Evolutionary conservation across 306 rosid species (phyloP).

Genomic region (Gillenia trifoliata): DNA sequence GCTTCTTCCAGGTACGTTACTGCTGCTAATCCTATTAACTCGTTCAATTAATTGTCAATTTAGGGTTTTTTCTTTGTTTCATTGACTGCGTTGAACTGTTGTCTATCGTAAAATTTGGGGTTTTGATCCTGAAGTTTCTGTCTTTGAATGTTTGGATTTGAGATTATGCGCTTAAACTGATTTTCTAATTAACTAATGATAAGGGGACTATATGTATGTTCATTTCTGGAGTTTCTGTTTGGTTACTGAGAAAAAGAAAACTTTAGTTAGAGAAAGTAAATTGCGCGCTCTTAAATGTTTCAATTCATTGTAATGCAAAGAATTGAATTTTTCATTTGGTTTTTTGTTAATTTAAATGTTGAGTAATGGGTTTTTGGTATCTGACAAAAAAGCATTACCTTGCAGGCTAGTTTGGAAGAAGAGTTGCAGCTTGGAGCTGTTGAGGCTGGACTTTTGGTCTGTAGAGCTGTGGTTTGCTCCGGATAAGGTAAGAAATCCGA

Average conservation of each 20-base stretch:
- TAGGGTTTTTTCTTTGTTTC: neutral
- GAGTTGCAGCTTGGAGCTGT: conserved; percentile 4
- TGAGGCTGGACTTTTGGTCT: conserved; percentile 34
- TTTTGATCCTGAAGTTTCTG: neutral
- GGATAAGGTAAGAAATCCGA: conserved; percentile 58
- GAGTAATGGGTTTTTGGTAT: neutral
- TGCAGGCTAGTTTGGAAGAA: neutral
- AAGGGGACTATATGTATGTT: neutral
- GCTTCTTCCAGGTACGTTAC: neutral
- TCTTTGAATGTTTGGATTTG: neutral
- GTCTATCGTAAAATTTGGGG: neutral
- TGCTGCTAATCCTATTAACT: neutral
- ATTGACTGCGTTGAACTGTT: neutral
- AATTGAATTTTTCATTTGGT: neutral
- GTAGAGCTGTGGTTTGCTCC: conserved; percentile 17
- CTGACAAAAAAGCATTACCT: neutral
- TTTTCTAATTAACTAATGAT: neutral
- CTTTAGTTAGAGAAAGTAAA: neutral
- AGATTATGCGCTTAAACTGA: neutral
- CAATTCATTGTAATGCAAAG: neutral
- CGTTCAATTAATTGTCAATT: neutral
- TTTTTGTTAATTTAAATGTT: neutral
- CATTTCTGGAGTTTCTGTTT: neutral
- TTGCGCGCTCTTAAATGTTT: neutral
- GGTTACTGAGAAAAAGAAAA: neutral